phyloP scores from a whole-genome alignment of 371 early-diverging fungal species.

The Mortierella polycephala region DNA sequence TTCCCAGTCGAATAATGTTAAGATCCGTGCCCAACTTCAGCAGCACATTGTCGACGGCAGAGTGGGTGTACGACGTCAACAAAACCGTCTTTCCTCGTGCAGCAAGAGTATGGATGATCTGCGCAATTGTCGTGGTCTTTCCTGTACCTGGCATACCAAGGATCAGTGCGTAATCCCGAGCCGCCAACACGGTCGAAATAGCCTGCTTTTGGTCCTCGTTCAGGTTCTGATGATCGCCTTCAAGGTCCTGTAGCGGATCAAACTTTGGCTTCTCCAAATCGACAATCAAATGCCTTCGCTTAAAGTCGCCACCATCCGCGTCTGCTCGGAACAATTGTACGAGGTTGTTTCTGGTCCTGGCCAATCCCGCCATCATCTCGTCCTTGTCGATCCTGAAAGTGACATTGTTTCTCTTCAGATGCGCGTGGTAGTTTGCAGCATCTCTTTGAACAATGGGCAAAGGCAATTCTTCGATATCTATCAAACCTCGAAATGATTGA shows the following conservation, averaged over 20 bases:
- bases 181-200: constrained; percentile 66
- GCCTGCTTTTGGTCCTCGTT: constrained; percentile 79
- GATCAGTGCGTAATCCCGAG: constrained; percentile 91
- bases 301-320: constrained; percentile 58
- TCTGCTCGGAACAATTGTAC: constrained; percentile 70
- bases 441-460: neutral
- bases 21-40: constrained; percentile 74
- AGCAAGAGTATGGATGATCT: constrained; percentile 82
- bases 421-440: constrained; percentile 17
- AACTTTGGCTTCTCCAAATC: constrained; percentile 81
- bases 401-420: constrained; percentile 14
- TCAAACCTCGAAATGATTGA: constrained; percentile 61
- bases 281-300: constrained; percentile 79
- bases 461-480: constrained; percentile 36
- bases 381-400: constrained; percentile 89
- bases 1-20: constrained; percentile 82
- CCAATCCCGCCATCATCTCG: constrained; percentile 75
- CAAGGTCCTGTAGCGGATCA: constrained; percentile 4
- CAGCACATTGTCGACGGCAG: constrained; percentile 95
- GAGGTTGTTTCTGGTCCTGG: constrained; percentile 78
- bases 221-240: constrained; percentile 41
- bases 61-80: constrained; percentile 95
- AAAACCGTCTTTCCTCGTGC: constrained; percentile 82
- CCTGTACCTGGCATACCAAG: constrained; percentile 99
- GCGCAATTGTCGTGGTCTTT: constrained; percentile 94